Conservation (phyloP, 305 asterid species). For the Coffea humblotiana region DNA sequence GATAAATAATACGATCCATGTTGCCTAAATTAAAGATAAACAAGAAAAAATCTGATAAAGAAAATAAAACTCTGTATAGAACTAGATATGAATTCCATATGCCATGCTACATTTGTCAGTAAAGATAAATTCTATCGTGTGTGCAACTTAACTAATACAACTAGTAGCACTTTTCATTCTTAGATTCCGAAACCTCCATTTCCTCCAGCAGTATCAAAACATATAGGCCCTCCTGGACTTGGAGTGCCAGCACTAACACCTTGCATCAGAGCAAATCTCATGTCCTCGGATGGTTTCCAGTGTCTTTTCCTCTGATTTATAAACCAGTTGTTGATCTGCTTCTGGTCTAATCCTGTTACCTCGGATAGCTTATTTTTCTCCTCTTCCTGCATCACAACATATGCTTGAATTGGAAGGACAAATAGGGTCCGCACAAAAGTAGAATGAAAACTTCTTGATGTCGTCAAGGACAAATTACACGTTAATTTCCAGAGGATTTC, state of each 20-base stretch:
- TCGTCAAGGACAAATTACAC: too few species aligned
- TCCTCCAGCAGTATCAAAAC: conserved; percentile 32
- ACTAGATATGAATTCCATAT: not conserved
- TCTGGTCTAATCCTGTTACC: conserved; percentile 44
- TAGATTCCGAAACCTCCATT: conserved; percentile 24
- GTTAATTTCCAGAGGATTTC: too few species aligned
- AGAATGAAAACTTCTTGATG: not conserved
- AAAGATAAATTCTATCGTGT: not conserved
- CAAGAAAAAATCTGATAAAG: not conserved
- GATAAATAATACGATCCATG: too few species aligned
- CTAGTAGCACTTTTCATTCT: not conserved
- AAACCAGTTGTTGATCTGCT: conserved; percentile 61
- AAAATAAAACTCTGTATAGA: not conserved
- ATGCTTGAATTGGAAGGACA: not conserved
- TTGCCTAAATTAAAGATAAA: not conserved
- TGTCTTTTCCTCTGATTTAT: conserved; percentile 57
- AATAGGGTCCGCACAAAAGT: not conserved
- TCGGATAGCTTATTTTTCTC: conserved; percentile 42
- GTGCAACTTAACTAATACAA: not conserved
- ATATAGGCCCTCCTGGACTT: conserved; percentile 24
- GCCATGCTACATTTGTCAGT: not conserved
- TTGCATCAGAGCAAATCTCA: conserved; percentile 49
- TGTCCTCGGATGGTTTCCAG: conserved; percentile 55
- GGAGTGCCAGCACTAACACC: conserved; percentile 21
- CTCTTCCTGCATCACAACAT: conserved; percentile 34